phyloP scores from a whole-genome alignment of 306 rosid species.

The Hippophae tibetana region DNA sequence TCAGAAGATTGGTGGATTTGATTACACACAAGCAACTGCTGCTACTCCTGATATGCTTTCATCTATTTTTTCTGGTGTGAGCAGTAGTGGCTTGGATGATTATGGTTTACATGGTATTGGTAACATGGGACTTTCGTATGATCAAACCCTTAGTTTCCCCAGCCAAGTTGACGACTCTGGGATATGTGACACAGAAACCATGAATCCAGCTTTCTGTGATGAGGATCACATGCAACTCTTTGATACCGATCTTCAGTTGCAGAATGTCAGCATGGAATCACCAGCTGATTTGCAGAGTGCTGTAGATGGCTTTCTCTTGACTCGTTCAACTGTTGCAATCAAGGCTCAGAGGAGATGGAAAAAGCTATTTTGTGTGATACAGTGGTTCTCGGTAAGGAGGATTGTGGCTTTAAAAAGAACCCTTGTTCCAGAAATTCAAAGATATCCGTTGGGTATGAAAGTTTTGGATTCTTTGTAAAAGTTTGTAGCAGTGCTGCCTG shows the following conservation, averaged over 20 bases:
- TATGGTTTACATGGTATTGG: conserved; percentile 50
- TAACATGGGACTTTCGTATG: conserved; percentile 49
- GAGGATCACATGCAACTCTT: conserved; percentile 65
- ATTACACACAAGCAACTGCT: conserved; percentile 43
- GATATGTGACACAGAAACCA: conserved; percentile 52
- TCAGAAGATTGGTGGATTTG: conserved; percentile 48
- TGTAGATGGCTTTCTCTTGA: conserved; percentile 36
- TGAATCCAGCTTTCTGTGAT: conserved; percentile 47
- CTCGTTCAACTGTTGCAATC: conserved; percentile 29
- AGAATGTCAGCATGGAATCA: conserved; percentile 29
- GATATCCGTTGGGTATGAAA: conserved; percentile 14
- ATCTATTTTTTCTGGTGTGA: conserved; percentile 58
- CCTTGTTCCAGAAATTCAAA: conserved; percentile 19
- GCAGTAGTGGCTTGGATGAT: conserved; percentile 57
- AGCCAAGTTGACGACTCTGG: conserved; percentile 49
- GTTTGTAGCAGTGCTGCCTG: conserved; percentile 27
- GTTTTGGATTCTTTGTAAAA: conserved; percentile 4
- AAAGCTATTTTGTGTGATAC: conserved; percentile 59
- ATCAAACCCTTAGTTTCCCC: conserved; percentile 45
- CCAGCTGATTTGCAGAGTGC: conserved; percentile 54
- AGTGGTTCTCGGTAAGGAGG: conserved; percentile 62
- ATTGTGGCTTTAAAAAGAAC: conserved; percentile 19
- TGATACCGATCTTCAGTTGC: conserved; percentile 50
- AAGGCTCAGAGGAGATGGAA: conserved; percentile 82
- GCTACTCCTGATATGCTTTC: conserved; percentile 76